Evolutionary conservation across 306 rosid species (phyloP).

Genomic region (Prunus armeniaca): DNA sequence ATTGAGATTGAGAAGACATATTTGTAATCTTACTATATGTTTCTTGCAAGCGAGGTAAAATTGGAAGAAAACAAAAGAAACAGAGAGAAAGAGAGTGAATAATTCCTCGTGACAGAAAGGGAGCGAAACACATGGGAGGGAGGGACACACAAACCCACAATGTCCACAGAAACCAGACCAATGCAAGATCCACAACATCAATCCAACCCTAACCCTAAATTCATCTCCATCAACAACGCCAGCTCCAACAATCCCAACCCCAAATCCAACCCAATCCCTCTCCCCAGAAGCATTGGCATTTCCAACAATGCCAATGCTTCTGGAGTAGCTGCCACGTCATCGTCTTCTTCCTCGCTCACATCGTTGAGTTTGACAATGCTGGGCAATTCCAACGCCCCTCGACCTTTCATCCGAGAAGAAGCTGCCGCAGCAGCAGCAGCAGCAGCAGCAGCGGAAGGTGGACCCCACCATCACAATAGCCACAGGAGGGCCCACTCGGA

Average conservation of each 20-base stretch:
- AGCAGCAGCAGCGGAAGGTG: neutral
- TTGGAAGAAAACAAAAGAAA: neutral
- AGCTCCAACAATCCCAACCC: constrained; percentile 7
- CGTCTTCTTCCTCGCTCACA: constrained; percentile 16
- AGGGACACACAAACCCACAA: neutral
- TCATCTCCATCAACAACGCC: neutral
- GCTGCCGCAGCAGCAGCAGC: neutral
- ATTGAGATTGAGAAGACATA: no score
- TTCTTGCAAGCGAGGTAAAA: neutral
- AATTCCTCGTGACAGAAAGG: constrained; percentile 16
- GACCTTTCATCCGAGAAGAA: neutral
- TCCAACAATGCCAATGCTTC: constrained; percentile 19
- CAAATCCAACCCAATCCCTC: constrained; percentile 15
- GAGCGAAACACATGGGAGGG: constrained; percentile 30
- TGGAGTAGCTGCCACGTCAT: constrained; percentile 4
- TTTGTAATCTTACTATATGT: neutral
- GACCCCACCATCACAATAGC: constrained; percentile 29
- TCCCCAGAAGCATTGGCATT: constrained; percentile 5
- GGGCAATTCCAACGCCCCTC: constrained; percentile 6
- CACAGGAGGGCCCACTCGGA: constrained; percentile 88
- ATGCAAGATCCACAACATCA: constrained; percentile 58
- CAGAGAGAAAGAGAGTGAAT: neutral
- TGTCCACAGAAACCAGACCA: constrained; percentile 11
- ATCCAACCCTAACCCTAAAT: constrained; percentile 16
- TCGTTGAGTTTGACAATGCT: constrained; percentile 21